Evolutionary conservation across 306 rosid genomes (phyloP).

Genomic region (Trifolium fragiferum): DNA sequence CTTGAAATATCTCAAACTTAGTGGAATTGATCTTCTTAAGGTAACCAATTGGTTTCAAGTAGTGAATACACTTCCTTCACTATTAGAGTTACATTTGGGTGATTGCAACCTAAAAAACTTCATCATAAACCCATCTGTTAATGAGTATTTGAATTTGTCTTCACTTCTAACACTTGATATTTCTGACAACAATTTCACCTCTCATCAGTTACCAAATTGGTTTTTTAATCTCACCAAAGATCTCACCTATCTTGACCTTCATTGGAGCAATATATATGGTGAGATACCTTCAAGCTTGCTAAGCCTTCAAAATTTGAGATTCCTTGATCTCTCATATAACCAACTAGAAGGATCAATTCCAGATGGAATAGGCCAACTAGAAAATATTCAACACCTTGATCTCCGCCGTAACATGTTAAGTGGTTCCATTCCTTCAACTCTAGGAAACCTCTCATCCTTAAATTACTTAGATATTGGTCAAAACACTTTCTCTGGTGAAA

Average conservation of each 20-base stretch:
- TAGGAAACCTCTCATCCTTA: too few relatives aligned
- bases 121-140: background rate
- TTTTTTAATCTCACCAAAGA: slow-evolving; percentile 20
- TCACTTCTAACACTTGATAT: slow-evolving; percentile 23
- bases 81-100: background rate
- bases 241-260: background rate
- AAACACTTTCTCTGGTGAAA: too few relatives aligned
- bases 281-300: background rate
- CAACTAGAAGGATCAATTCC: background rate
- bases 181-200: background rate
- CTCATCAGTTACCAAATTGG: background rate
- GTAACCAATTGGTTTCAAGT: slow-evolving; percentile 15
- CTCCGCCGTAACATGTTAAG: too few relatives aligned
- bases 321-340: background rate
- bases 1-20: background rate
- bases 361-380: too few relatives aligned
- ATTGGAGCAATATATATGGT: fast-evolving
- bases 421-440: too few relatives aligned
- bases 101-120: background rate
- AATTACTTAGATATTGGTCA: too few relatives aligned
- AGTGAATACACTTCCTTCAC: slow-evolving; percentile 10
- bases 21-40: background rate
- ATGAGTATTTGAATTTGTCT: background rate
- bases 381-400: too few relatives aligned
- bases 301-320: background rate